These are phyloP conservation scores for Myxozyma neglecta DNA, from an alignment of 805 yeast genomes.

Conservation along the genomic window DNA sequence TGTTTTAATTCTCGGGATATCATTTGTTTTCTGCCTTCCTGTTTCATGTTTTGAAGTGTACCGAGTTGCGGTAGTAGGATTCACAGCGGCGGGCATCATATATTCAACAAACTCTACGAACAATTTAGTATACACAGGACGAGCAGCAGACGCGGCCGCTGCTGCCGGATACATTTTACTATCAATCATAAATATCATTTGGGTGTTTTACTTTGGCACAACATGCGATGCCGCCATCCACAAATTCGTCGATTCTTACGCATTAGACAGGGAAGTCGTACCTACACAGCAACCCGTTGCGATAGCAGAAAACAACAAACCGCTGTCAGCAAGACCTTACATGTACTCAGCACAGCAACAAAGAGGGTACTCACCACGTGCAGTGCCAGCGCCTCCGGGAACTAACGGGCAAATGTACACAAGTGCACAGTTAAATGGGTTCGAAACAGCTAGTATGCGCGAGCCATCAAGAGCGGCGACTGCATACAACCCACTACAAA, in stretches of 20 bases:
- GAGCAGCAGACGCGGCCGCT: slow-evolving; percentile 74
- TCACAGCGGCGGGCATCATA: slow-evolving; percentile 69
- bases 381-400: not conserved
- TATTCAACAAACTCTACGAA: slow-evolving; percentile 85
- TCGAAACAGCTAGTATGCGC: slow-evolving; percentile 42
- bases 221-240: slow-evolving; percentile 86
- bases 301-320: too few species aligned
- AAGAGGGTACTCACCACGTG: slow-evolving; percentile 6
- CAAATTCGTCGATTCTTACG: slow-evolving; percentile 77
- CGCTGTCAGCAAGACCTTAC: not conserved
- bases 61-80: slow-evolving; percentile 53
- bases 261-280: slow-evolving; percentile 8
- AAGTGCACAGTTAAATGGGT: slow-evolving; percentile 44
- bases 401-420: slow-evolving; percentile 36
- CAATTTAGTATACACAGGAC: slow-evolving; percentile 66
- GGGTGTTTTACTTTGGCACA: slow-evolving; percentile 89
- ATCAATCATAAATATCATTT: slow-evolving; percentile 71
- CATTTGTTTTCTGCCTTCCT: slow-evolving; percentile 47
- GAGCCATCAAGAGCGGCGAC: slow-evolving; percentile 6
- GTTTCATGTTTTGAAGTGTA: slow-evolving; percentile 61
- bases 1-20: slow-evolving; percentile 54
- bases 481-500: not conserved
- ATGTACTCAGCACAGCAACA: not conserved
- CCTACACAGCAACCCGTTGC: not conserved
- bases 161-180: slow-evolving; percentile 88